Evolutionary conservation across 2,329 filamentous ascomycete genomes (phyloP), one percentile per base, ranked within the genome.

Genomic region (Beauveria bassiana): DNA sequence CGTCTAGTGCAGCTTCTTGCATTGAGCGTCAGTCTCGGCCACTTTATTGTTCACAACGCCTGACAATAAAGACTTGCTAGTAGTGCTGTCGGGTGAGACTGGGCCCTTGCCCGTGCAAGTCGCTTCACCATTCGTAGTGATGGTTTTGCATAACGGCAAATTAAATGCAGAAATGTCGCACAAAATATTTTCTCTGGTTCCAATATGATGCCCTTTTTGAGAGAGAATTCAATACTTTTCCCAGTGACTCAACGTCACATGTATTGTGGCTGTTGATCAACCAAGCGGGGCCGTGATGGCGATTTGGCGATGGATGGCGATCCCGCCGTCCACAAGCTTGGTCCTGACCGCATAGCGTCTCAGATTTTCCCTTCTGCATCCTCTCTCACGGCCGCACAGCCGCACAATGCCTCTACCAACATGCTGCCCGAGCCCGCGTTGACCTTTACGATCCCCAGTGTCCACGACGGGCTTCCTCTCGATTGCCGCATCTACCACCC

Each of bases 401-500:
- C 60, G 60, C 61, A 64, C 59, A 28, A 65, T 65, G 63, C 58
- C 50, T 43, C 53, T 61, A 54, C 61, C 61, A 73, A 65, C 62
- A 83, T 82, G 78, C 81, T 86, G 60, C 83, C 83, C 59, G 77
- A 79, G 66, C 84, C 85, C 38, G 79, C 79, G 50, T 70, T 87
- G 65, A 84, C 82, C 68, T 90, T 97, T 71, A 88, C 86, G 24
- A 86, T 98, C 61, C 93, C 93, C 38, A 96, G 92, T 62, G 75
- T 96, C 57, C 83, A 96, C 73, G 93, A 97, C 73, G 84, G 87
- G 63, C 84, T 81, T 12, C 77, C 81, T 12, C 84, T 99, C 61
- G 84, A 93, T 67, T 96, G 92, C 71, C 89, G 93, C 62, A 76
- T 98, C 63, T 96, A 95, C 73, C 87, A 95, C 67, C 88, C 89